Base-by-base conservation (phyloP, 2,329 filamentous ascomycete genomes). In the Cercospora citrullina region DNA sequence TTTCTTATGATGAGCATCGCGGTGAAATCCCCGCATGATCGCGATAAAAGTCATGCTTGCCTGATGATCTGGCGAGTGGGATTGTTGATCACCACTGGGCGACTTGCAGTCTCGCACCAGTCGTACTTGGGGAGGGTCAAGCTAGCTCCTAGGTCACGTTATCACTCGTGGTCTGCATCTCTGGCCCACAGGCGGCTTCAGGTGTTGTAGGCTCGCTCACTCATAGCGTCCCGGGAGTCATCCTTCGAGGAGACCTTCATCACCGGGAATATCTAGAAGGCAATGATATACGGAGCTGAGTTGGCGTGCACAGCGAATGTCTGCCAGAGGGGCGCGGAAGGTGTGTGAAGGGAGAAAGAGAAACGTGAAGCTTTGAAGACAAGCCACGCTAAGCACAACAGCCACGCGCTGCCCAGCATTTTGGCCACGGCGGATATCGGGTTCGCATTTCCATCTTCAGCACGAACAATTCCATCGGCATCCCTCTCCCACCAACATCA, bases 401-500 rank as follows among this genome's bases (percentile, higher is more conserved):
- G 48, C 48, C 48, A 53, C 48, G 6, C 14, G 14, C 12, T 10
- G 6, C 4, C 21, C 3, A 9, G 48, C 10, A 5, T n/a, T 23
- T 16, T n/a, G 5, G 23, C 48, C 48, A 53, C 48, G 23, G 48
- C 48, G 48, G 48, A 53, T 16, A 26, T 48, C 42, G 18, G 21
- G 48, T 14, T 14, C 21, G 23, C 48, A 16, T 53, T 9, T 28
- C 48, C 48, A 26, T 53, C 10, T 28, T 23, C 23, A 28, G 12
- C 10, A 28, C 23, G 12, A 21, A n/a, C 3, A 21, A 30, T 23
- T 21, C 33, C 60, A 28, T 51, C 14, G 12, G 9, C 23, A 45
- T 1, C 12, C n/a, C 7, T 1, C 8, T 33, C 28, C 5, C 4
- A 26, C n/a, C 51, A 53, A 1, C 31, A 53, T 10, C 30, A 84